Conservation (phyloP, 116 monocot species). For the Posidonia oceanica region DNA sequence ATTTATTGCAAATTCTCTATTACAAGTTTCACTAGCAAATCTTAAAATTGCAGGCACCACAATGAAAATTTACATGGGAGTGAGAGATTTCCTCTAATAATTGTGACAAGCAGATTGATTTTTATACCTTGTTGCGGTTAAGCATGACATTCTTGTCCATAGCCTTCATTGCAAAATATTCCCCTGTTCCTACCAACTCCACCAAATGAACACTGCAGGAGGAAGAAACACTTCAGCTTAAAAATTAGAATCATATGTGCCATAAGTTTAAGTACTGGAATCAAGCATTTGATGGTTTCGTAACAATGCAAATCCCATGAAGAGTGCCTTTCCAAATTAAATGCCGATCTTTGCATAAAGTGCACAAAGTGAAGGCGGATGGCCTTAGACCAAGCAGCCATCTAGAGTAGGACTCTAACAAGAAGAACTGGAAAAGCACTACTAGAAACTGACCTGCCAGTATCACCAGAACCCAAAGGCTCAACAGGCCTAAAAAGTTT, state of each 20-base stretch:
- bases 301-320: too few species aligned
- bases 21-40: too few species aligned
- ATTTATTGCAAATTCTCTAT: too few species aligned
- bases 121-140: constrained; percentile 84
- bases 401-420: background rate
- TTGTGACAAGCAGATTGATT: background rate
- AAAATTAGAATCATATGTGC: background rate
- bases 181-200: constrained; percentile 71
- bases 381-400: background rate
- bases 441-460: constrained; percentile 59
- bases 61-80: background rate
- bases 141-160: constrained; percentile 98
- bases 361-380: background rate
- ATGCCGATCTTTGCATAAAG: background rate
- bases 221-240: constrained; percentile 3
- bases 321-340: too few species aligned
- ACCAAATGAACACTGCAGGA: constrained; percentile 88
- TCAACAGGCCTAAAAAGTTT: constrained; percentile 86
- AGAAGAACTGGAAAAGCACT: background rate
- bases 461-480: constrained; percentile 93
- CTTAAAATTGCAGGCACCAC: background rate
- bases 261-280: background rate
- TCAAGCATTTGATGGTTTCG: too few species aligned
- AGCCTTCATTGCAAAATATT: constrained; percentile 92
- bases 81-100: background rate